phyloP scores from a whole-genome alignment of 441 rosid species.

The Corymbia calophylla region DNA sequence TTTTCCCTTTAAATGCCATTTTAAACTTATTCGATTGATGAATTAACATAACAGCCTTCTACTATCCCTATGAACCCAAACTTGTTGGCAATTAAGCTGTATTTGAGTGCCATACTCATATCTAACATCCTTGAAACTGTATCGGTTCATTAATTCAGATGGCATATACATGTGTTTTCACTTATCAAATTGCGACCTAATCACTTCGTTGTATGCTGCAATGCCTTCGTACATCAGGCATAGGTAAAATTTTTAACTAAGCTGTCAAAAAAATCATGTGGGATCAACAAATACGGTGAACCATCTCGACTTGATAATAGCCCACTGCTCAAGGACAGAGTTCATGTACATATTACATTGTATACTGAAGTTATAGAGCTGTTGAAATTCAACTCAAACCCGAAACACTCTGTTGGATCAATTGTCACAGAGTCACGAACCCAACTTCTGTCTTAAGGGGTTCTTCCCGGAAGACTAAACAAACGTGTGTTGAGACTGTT shows the following conservation, averaged over 20 bases:
- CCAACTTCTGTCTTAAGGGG: background rate
- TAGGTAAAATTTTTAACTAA: background rate
- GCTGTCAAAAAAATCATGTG: background rate
- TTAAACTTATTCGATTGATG: background rate
- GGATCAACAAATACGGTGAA: background rate
- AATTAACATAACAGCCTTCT: background rate
- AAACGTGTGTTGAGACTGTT: constrained; percentile 45
- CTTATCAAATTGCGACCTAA: background rate
- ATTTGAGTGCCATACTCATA: background rate
- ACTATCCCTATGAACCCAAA: background rate
- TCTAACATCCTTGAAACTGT: background rate
- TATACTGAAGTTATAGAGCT: background rate
- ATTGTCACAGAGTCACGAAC: background rate
- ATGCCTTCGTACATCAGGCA: background rate
- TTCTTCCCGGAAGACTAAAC: background rate
- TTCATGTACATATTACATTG: background rate
- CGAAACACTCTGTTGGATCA: background rate
- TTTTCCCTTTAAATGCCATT: background rate
- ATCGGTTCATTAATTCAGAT: background rate
- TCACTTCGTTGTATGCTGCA: background rate
- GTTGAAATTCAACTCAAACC: background rate
- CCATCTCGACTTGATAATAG: background rate
- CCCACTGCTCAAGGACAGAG: background rate
- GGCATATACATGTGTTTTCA: background rate
- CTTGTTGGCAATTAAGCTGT: background rate